Conservation (phyloP, 1,284 basidiomycete species). For the Heliocybe sulcata region DNA sequence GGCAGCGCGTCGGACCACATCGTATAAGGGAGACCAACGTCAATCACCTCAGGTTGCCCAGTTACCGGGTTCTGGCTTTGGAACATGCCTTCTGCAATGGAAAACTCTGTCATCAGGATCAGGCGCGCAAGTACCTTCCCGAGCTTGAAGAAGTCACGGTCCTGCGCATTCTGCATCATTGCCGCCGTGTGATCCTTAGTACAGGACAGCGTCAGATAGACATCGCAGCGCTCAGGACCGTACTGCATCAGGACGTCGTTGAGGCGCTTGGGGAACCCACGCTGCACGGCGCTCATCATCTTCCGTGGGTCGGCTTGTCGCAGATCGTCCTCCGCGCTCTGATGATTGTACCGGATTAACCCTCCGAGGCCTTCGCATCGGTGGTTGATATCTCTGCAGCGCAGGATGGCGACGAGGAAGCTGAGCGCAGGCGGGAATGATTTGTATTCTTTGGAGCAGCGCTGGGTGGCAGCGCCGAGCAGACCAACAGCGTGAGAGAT, state of each 20-base stretch:
- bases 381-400: conserved; percentile 42
- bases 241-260: conserved; percentile 38
- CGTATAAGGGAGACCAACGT: conserved; percentile 48
- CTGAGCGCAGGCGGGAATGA: conserved; percentile 32
- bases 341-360: conserved; percentile 39
- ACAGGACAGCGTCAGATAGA: conserved; percentile 30
- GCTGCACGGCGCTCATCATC: conserved; percentile 29
- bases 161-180: conserved; percentile 38
- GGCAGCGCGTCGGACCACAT: conserved; percentile 51
- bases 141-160: conserved; percentile 41
- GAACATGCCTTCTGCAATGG: conserved; percentile 47
- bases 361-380: conserved; percentile 43
- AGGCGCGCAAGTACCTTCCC: conserved; percentile 39
- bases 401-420: conserved; percentile 46
- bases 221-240: conserved; percentile 38
- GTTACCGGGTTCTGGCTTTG: conserved; percentile 39
- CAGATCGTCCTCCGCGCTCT: conserved; percentile 36
- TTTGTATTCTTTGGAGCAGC: conserved; percentile 36
- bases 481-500: conserved; percentile 45
- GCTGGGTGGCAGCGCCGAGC: conserved; percentile 32
- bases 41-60: conserved; percentile 28
- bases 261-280: conserved; percentile 40
- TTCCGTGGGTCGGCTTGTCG: conserved; percentile 34
- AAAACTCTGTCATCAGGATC: conserved; percentile 50
- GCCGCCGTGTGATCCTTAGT: conserved; percentile 38